Conservation (phyloP, 192 early-diverging fungal genomes). For the Entophlyctis luteolus region DNA sequence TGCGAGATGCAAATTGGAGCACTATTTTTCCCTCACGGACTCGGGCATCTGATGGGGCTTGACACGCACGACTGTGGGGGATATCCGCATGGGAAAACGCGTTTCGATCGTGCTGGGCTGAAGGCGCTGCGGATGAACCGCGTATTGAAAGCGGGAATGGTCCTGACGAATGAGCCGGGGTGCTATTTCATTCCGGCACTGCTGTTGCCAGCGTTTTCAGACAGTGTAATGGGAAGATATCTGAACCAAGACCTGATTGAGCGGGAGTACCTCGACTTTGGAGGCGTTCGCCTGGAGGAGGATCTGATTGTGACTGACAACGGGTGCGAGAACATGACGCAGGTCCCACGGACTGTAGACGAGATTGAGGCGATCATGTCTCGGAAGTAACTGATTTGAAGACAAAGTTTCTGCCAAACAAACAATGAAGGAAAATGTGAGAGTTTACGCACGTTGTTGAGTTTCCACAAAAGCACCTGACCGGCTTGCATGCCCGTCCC, state of each 20-base stretch:
- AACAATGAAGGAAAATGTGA: no score
- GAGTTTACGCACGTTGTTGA: no score
- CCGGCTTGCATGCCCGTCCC: no score
- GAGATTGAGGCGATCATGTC: slow-evolving; percentile 66
- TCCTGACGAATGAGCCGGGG: slow-evolving; percentile 86
- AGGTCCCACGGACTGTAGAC: slow-evolving; percentile 60
- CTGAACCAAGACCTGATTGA: slow-evolving; percentile 66
- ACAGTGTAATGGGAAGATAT: slow-evolving; percentile 54
- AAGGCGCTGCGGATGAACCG: slow-evolving; percentile 75
- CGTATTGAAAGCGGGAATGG: slow-evolving; percentile 71
- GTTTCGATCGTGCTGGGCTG: slow-evolving; percentile 67
- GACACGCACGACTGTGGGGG: slow-evolving; percentile 63
- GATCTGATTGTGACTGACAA: slow-evolving; percentile 75
- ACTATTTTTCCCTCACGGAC: slow-evolving; percentile 87
- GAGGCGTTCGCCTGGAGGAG: slow-evolving; percentile 92
- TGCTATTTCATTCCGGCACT: slow-evolving; percentile 86
- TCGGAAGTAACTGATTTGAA: background rate
- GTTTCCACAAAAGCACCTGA: no score
- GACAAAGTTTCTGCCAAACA: no score
- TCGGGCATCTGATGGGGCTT: slow-evolving; percentile 77
- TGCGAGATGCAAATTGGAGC: slow-evolving; percentile 66
- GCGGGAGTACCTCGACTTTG: slow-evolving; percentile 67
- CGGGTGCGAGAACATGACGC: slow-evolving; percentile 79
- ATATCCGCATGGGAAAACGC: slow-evolving; percentile 63
- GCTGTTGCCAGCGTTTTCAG: slow-evolving; percentile 47